phyloP scores from a whole-genome alignment of 768 basidiomycete genomes.

The Boletus sp. region DNA sequence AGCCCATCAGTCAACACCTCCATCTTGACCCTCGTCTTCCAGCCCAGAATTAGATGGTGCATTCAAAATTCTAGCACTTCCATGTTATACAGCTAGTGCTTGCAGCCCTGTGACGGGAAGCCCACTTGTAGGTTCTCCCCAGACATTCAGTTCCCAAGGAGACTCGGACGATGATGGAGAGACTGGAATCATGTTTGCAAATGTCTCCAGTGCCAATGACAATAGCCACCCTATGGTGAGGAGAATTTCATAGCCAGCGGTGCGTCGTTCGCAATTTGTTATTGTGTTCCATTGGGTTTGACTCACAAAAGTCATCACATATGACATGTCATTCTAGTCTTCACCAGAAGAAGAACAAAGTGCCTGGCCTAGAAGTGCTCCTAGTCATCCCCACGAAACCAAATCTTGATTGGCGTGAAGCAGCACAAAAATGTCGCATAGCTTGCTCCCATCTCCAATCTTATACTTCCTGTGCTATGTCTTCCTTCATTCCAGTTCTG shows the following conservation, averaged over 20 bases:
- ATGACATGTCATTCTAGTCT: too few species aligned
- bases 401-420: too few species aligned
- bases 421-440: slow-evolving; percentile 58
- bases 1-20: too few species aligned
- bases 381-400: too few species aligned
- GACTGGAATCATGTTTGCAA: slow-evolving; percentile 25
- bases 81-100: slow-evolving; percentile 44
- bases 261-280: slow-evolving; percentile 50
- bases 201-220: slow-evolving; percentile 24
- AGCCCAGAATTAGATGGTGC: too few species aligned
- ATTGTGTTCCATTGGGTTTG: too few species aligned
- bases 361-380: too few species aligned
- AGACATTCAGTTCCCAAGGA: slow-evolving; percentile 22
- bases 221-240: slow-evolving; percentile 28
- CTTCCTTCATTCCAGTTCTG: slow-evolving; percentile 65
- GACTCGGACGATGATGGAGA: slow-evolving; percentile 29
- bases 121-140: slow-evolving; percentile 57
- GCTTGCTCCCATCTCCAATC: slow-evolving; percentile 16
- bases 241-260: slow-evolving; percentile 85
- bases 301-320: too few species aligned
- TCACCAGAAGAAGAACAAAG: too few species aligned
- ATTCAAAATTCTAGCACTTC: too few species aligned
- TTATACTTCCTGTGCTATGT: slow-evolving; percentile 2
- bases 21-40: too few species aligned
- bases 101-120: slow-evolving; percentile 48